Evolutionary conservation across 176 grass and related monocot genomes (phyloP), one percentile per base, ranked within the genome.

Genomic region (Raddia guianensis): DNA sequence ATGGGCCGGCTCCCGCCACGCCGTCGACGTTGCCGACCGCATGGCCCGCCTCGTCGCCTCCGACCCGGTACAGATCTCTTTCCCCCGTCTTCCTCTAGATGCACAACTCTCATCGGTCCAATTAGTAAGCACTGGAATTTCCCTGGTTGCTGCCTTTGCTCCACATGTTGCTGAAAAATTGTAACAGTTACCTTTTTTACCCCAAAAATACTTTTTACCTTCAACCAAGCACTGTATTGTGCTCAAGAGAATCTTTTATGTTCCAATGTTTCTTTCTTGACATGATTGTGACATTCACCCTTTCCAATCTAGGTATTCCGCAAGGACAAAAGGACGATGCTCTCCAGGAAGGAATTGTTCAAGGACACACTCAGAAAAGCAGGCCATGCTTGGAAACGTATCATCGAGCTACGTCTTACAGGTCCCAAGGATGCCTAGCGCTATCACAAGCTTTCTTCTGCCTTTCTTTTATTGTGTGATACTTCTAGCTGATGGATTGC

Each of bases 1-100:
- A 18, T 99, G 97, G 97, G 97, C 93, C 9, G 97, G 97, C 80
- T 99, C 97, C 69, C 86, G 86, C 63, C 93, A 93, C 82, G 90
- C 82, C 76, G 78, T 99, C 51, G 90, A 91, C 9, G 73, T 99
- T 56, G 34, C 79, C 74, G 93, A 99, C 68, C 90, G 97, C 74
- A 99, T 99, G 90, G 92, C 92, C 37, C 82, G 89, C 1, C 81
- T 99, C 82, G 97, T 99, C 69, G 93, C 97, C 1, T 91, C 89
- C 51, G 93, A 99, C 86, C 96, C 96, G 15, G 96, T 99, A 63
- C 78, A 86, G 5, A 8, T 0, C 2, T 10, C 9, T 3, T 0
- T 14, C n/a, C 47, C 3, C 3, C 47, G 8, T 21, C 9, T 11
- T 5, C 47, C 16, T 21, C 9, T 11, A 14, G 9, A 61, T 32